Percentiles rank a stretch among this genome's conserved stretches.
phyloP scores from a whole-genome alignment of 2,329 filamentous ascomycete species.

The Aspergillus pseudoterreus region DNA sequence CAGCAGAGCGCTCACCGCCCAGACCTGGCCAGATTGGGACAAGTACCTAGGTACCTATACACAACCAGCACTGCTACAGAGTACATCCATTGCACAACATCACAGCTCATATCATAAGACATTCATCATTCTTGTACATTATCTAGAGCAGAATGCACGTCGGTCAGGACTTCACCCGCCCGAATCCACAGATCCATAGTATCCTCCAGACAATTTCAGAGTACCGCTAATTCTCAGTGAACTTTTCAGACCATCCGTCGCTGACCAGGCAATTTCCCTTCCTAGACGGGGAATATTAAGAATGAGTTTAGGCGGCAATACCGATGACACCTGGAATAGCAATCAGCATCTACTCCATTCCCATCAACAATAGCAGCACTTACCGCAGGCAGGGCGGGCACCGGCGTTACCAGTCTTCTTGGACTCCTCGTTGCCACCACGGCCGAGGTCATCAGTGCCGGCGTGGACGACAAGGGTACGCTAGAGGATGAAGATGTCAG shows the following conservation, averaged over 20 bases:
- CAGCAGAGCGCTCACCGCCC: not conserved
- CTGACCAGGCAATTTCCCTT: slow-evolving; percentile 8
- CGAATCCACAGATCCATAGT: not conserved
- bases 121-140: slow-evolving; percentile 8
- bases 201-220: slow-evolving; percentile 4
- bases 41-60: too few species aligned
- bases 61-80: too few species aligned
- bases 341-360: slow-evolving; percentile 1
- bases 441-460: slow-evolving; percentile 95
- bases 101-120: not conserved
- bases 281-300: slow-evolving; percentile 12
- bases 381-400: slow-evolving; percentile 88
- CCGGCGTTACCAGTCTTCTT: slow-evolving; percentile 99
- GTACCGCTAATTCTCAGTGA: not conserved
- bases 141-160: slow-evolving; percentile 3
- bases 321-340: slow-evolving; percentile 70
- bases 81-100: too few species aligned
- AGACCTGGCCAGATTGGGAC: not conserved
- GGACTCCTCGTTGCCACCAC: slow-evolving; percentile 87
- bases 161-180: slow-evolving; percentile 2
- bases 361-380: slow-evolving; percentile 27
- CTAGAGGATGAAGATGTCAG: slow-evolving; percentile 41
- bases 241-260: slow-evolving; percentile 9
- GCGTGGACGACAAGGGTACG: slow-evolving; percentile 92
- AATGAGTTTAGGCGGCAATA: slow-evolving; percentile 64